A percentile compares a stretch with the other conserved stretches of the same genome.
Conservation (phyloP, 805 yeast genomes). For the Cyberlindnera sargentensis region DNA sequence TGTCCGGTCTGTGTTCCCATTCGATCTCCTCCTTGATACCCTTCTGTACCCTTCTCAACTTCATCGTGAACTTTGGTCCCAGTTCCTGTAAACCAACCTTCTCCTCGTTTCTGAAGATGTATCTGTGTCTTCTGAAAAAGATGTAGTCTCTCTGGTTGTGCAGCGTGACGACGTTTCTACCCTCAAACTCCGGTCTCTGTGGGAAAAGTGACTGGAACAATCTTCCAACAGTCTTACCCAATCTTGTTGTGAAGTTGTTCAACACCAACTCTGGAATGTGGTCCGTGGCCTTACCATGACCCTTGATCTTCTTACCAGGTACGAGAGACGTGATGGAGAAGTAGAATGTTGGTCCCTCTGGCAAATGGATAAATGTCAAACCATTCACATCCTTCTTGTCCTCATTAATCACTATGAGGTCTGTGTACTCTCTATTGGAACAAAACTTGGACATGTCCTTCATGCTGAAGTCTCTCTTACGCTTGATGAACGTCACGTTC, state of each 20-base stretch:
- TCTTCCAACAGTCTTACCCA: constrained; percentile 91
- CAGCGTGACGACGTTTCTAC: constrained; percentile 90
- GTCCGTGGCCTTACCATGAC: constrained; percentile 86
- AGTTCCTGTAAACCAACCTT: constrained; percentile 92
- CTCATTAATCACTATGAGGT: constrained; percentile 83
- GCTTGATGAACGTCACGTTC: constrained; percentile 75
- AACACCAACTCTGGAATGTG: constrained; percentile 89
- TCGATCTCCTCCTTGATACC: constrained; percentile 89
- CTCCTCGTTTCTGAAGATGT: constrained; percentile 82
- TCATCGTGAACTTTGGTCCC: constrained; percentile 94
- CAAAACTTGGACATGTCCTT: constrained; percentile 83
- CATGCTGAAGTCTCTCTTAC: constrained; percentile 78
- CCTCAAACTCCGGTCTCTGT: constrained; percentile 86
- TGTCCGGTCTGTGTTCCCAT: constrained; percentile 94
- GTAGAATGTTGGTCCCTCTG: constrained; percentile 93
- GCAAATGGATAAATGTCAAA: constrained; percentile 85
- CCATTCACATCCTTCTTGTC: constrained; percentile 92
- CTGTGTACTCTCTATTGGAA: constrained; percentile 78
- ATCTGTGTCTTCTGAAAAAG: constrained; percentile 92
- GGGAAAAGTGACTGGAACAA: constrained; percentile 91
- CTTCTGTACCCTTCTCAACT: constrained; percentile 80
- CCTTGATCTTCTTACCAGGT: constrained; percentile 67
- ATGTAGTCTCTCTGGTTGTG: constrained; percentile 96
- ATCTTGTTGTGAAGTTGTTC: constrained; percentile 86
- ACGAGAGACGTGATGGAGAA: constrained; percentile 75